These are phyloP conservation scores for Penicillium lagena DNA, from an alignment of 495 filamentous ascomycete genomes.

Conservation along the genomic window DNA sequence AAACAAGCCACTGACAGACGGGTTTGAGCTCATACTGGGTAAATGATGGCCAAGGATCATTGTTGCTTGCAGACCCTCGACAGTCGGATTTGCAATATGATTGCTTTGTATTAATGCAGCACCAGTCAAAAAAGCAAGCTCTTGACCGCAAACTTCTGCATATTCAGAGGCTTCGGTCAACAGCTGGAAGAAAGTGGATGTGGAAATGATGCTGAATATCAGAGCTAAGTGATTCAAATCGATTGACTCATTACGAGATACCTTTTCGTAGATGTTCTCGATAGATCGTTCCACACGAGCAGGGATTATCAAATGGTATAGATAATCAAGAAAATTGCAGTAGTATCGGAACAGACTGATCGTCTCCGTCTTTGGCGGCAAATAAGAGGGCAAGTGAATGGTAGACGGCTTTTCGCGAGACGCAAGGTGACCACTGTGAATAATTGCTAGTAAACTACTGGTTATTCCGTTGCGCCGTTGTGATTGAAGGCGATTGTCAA, in stretches of 20 bases:
- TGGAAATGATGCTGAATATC: constrained; percentile 32
- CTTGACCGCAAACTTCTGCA: constrained; percentile 21
- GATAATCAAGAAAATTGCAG: constrained; percentile 25
- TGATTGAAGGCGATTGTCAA: neutral
- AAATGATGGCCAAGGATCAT: constrained; percentile 32
- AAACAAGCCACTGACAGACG: constrained; percentile 28
- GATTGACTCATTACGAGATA: constrained; percentile 5
- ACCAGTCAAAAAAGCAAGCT: constrained; percentile 23
- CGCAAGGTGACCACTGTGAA: neutral
- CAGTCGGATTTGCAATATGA: constrained; percentile 25
- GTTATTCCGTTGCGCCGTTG: neutral
- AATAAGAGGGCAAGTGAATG: constrained; percentile 14
- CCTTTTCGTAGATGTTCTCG: constrained; percentile 22
- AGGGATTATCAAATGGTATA: constrained; percentile 32
- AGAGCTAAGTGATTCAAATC: constrained; percentile 26
- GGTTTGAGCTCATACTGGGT: constrained; percentile 16
- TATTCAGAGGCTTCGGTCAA: constrained; percentile 14
- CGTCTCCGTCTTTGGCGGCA: constrained; percentile 22
- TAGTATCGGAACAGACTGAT: constrained; percentile 30
- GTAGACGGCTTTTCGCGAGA: constrained; percentile 17
- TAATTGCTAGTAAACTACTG: neutral
- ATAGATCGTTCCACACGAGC: constrained; percentile 20
- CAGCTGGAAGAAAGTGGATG: constrained; percentile 27
- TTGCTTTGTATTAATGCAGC: constrained; percentile 31
- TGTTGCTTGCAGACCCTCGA: constrained; percentile 42